Evolutionary conservation across 495 filamentous ascomycete species (phyloP).

Genomic region (Penicillium salamii): DNA sequence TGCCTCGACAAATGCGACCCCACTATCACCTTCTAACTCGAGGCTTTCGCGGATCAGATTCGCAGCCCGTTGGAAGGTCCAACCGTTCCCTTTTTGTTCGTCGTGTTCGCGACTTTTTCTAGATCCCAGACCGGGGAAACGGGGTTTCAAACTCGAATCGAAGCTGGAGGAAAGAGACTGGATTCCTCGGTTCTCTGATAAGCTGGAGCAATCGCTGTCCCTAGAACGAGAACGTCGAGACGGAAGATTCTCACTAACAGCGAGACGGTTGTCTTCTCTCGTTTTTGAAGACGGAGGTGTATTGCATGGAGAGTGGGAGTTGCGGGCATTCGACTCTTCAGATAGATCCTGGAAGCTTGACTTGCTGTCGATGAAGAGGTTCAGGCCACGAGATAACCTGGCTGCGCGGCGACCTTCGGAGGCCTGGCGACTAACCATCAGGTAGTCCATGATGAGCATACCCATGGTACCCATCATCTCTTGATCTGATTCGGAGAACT

Average conservation of each 20-base stretch:
- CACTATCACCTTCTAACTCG: constrained; percentile 45
- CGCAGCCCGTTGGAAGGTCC: constrained; percentile 52
- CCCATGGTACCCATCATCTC: constrained; percentile 45
- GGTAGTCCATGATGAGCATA: constrained; percentile 57
- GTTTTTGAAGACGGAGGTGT: not conserved
- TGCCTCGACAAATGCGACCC: constrained; percentile 50
- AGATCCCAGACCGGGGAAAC: constrained; percentile 26
- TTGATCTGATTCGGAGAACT: constrained; percentile 30
- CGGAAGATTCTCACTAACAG: not conserved
- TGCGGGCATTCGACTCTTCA: not conserved
- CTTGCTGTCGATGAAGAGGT: constrained; percentile 56
- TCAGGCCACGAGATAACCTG: constrained; percentile 58
- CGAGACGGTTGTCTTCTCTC: constrained; percentile 14
- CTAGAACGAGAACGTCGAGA: constrained; percentile 23
- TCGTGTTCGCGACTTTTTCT: constrained; percentile 21
- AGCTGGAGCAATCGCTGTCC: constrained; percentile 26
- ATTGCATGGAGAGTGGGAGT: not conserved
- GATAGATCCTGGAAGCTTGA: constrained; percentile 27
- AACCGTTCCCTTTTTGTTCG: constrained; percentile 26
- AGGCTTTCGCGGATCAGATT: constrained; percentile 56
- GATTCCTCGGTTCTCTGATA: constrained; percentile 26
- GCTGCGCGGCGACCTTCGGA: constrained; percentile 55
- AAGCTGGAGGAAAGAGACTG: constrained; percentile 14
- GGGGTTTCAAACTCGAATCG: constrained; percentile 9
- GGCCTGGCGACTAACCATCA: constrained; percentile 56